phyloP scores from a whole-genome alignment of 768 basidiomycete species.

The Russula foetens region DNA sequence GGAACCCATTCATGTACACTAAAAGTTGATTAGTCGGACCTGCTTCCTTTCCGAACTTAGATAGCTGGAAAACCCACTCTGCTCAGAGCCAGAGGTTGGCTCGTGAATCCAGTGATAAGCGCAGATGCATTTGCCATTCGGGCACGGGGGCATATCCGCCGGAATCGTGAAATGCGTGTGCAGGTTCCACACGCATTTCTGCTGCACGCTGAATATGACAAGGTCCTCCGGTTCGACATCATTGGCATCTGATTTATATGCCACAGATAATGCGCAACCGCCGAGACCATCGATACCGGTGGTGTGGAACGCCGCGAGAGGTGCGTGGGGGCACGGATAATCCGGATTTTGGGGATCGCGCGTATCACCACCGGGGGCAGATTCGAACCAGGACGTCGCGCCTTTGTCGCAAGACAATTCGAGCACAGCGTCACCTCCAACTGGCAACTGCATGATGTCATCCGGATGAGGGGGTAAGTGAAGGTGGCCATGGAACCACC shows the following conservation, averaged over 20 bases:
- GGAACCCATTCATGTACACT: constrained; percentile 36
- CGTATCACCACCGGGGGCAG: constrained; percentile 23
- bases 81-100: constrained; percentile 29
- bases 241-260: constrained; percentile 33
- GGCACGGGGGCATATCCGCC: constrained; percentile 36
- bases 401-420: constrained; percentile 30
- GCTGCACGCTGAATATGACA: constrained; percentile 35
- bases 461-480: constrained; percentile 27
- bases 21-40: not conserved
- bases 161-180: constrained; percentile 37
- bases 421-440: constrained; percentile 20
- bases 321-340: constrained; percentile 22
- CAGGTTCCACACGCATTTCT: constrained; percentile 35
- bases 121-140: constrained; percentile 36
- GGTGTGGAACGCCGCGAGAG: constrained; percentile 25
- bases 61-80: constrained; percentile 25
- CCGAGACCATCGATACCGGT: constrained; percentile 26
- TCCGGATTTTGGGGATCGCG: constrained; percentile 18
- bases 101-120: constrained; percentile 36
- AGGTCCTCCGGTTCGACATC: constrained; percentile 35
- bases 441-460: constrained; percentile 29
- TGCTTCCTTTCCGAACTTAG: no score
- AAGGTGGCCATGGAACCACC: constrained; percentile 36
- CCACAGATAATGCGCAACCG: constrained; percentile 37
- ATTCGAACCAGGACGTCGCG: constrained; percentile 23